phyloP scores from a whole-genome alignment of 2,329 filamentous ascomycete genomes.

The Daldinia sp. region DNA sequence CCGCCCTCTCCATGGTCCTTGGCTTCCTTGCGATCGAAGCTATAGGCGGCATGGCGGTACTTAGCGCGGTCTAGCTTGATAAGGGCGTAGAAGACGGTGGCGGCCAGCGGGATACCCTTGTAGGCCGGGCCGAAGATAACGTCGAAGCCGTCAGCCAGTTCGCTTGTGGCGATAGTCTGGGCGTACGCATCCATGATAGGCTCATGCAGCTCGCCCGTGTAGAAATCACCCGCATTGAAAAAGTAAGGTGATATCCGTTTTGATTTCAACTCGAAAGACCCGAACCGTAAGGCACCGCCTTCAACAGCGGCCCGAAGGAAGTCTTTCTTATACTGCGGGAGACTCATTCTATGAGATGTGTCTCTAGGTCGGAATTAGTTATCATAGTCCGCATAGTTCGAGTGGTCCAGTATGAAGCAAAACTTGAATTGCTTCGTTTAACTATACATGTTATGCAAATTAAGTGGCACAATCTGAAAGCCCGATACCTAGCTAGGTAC shows the following conservation, averaged over 20 bases:
- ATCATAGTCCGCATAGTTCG: not conserved
- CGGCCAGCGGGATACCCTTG: constrained; percentile 94
- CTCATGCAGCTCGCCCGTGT: constrained; percentile 80
- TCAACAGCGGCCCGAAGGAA: constrained; percentile 78
- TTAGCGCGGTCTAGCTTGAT: constrained; percentile 73
- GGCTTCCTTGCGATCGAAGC: constrained; percentile 95
- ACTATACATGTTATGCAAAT: not conserved
- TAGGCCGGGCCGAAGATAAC: constrained; percentile 95
- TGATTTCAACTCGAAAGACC: constrained; percentile 90
- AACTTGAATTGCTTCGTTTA: not conserved
- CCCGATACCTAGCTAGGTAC: not conserved
- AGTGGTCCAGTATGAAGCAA: not conserved
- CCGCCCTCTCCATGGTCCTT: constrained; percentile 97
- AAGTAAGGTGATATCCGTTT: constrained; percentile 94
- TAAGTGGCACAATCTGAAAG: not conserved
- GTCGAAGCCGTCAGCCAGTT: constrained; percentile 72
- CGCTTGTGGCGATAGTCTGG: constrained; percentile 63
- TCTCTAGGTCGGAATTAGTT: constrained; percentile 2
- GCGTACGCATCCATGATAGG: constrained; percentile 88
- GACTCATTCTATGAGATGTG: constrained; percentile 54
- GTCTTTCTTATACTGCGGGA: constrained; percentile 75
- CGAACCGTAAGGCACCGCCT: constrained; percentile 81
- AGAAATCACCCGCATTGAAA: constrained; percentile 95
- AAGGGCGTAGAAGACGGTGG: constrained; percentile 80
- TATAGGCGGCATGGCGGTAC: constrained; percentile 81